Evolutionary conservation across 305 asterid species (phyloP), one percentile per base, ranked within the genome.

Genomic region (Rubia balearica): DNA sequence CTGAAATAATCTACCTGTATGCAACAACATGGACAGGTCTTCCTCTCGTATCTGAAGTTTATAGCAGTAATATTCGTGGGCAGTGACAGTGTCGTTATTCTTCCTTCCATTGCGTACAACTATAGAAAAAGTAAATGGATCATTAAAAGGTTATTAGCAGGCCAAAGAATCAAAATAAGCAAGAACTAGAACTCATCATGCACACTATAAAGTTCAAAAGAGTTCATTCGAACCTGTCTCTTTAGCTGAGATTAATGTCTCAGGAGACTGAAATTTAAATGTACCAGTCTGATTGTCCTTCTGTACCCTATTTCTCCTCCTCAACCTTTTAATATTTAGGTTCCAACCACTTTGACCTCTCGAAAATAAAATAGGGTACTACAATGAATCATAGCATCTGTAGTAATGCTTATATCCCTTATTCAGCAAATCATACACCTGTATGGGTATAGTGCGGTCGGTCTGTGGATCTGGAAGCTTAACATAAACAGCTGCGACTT

Each of bases 331-430:
- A 51, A 51, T 51, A 13, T 51, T 51, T 14, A 17, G 1, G 14
- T 76, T 70, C 73, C 77, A 72, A 0, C 71, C 71, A 6, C 19
- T 4, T 9, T 68, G 55, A 0, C 74, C 69, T 6, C 22, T 13
- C 4, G 63, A 19, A 13, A 72, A 72, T 7, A 77, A 42, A 2
- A 77, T 2, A 1, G 71, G 68, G 45, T 77, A 72, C 2, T 72
- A 71, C 10, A 77, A 51, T 1, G 77, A 74, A 49, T 77, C 63
- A 13, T 76, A 76, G 3, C 74, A 71, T 1, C 67, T 57, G 41
- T 46, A 76, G 5, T 46, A 67, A 12, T 76, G 59, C 0, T 49
- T 22, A 56, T 2, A 49, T 5, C 6, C 1, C 13, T 4, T 6
- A 14, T 12, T 0, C 68, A 24, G 0, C 0, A 7, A 17, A 14